Conservation (phyloP, 164 flowering plant genomes). For the Berberis vulgaris region DNA sequence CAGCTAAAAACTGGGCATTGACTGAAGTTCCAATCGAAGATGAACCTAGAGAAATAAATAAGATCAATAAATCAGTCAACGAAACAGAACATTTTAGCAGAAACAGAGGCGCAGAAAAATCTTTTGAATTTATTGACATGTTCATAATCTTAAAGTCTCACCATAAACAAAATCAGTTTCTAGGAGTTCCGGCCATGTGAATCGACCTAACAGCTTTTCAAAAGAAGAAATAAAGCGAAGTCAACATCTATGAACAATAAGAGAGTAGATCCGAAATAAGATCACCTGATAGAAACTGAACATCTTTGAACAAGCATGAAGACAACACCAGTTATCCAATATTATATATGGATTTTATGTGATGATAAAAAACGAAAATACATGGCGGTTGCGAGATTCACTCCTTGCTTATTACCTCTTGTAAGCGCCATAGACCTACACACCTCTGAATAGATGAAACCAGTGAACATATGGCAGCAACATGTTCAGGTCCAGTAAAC, state of each 20-base stretch:
- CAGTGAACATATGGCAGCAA: slow-evolving; percentile 57
- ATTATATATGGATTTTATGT: too few relatives aligned
- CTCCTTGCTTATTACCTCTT: slow-evolving; percentile 42
- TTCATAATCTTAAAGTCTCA: slow-evolving; percentile 19
- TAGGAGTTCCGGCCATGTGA: slow-evolving; percentile 69
- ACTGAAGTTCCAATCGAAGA: slow-evolving; percentile 82
- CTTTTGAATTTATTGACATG: not conserved
- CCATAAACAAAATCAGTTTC: slow-evolving; percentile 80
- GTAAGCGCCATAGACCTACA: slow-evolving; percentile 68
- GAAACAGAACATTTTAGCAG: not conserved
- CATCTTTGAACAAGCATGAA: too few relatives aligned
- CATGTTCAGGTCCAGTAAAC: slow-evolving; percentile 36
- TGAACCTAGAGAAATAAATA: slow-evolving; percentile 35
- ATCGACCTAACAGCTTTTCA: slow-evolving; percentile 47
- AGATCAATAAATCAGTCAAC: not conserved
- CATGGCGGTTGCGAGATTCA: not conserved
- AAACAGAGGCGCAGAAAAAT: not conserved
- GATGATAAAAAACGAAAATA: too few relatives aligned
- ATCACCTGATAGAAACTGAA: too few relatives aligned
- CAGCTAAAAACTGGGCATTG: slow-evolving; percentile 68
- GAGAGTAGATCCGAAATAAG: not conserved
- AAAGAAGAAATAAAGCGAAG: not conserved
- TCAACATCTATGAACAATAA: not conserved
- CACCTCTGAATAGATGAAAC: slow-evolving; percentile 65
- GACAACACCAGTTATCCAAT: too few relatives aligned